Base-by-base conservation (phyloP, 768 basidiomycete genomes). In the Sarcodon aspratus region DNA sequence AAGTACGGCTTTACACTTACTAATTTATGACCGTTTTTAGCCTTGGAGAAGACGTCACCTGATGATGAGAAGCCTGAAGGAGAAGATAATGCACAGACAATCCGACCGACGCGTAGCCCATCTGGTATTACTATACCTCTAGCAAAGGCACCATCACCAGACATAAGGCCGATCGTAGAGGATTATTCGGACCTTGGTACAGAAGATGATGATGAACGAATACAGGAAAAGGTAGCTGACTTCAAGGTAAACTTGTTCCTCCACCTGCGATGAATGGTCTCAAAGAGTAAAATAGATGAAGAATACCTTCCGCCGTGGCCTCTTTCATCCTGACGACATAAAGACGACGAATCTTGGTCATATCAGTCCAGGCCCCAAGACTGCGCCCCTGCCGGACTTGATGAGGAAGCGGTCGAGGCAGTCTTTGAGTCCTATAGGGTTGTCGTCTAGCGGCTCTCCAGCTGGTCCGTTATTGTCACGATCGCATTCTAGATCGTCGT, bases 241-340 rank as follows among this genome's bases (percentile, higher is more conserved):
- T 88, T 94, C 64, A 90, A 82, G 74, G 86, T 87, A 46, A 38
- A 69, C 56, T 8, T 46, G 33, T 33, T 33, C 15, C 47, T 40
- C 21, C 5, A 13, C 7, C 13, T 7, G 31, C 46, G 45, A 6
- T 4, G 45, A 11, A 13, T 45, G 17, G 10, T 33, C 3, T 45
- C 13, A 9, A 15, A 40, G 18, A 32, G 27, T 44, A 9, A 33
- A 15, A 10, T 15, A 76, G 86, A 69, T 82, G 71, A 87, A 81
- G 64, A 87, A 82, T 53, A 78, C 80, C 13, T 61, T 74, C 15
- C 75, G 77, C n/a, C 76, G 78, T 34, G 85, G 87, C 6, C 73
- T 93, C 31, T 89, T 91, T 62, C 90, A 91, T 59, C 91, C 91
- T 1, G 81, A 91, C 58, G 90, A 93, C 58, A 88, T 93, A 63